Conservation (phyloP, 805 yeast species). For the Pichia sporocuriosa region DNA sequence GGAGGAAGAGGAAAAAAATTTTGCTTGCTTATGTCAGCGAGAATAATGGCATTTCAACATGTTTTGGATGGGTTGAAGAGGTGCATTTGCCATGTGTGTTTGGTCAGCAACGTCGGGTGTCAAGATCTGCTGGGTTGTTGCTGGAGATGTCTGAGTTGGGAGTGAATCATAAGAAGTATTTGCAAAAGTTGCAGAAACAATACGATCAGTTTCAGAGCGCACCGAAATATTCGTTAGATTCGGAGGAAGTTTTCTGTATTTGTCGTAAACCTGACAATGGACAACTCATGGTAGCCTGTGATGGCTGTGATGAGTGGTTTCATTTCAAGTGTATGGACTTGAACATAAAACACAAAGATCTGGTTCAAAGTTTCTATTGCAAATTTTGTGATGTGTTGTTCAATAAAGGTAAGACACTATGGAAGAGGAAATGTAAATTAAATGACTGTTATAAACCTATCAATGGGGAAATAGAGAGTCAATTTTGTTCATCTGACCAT, state of each 20-base stretch:
- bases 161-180: slow-evolving; percentile 9
- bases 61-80: no score
- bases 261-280: slow-evolving; percentile 78
- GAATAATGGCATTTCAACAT: no score
- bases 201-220: slow-evolving; percentile 27
- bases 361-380: slow-evolving; percentile 65
- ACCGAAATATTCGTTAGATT: slow-evolving; percentile 37
- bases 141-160: no score
- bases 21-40: no score
- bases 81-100: no score
- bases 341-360: slow-evolving; percentile 40
- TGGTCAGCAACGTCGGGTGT: no score
- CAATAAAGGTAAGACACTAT: slow-evolving; percentile 47
- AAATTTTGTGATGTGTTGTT: slow-evolving; percentile 53
- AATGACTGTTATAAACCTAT: slow-evolving; percentile 52
- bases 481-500: slow-evolving; percentile 72
- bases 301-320: slow-evolving; percentile 93
- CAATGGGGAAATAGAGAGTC: slow-evolving; percentile 40
- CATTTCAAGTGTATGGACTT: slow-evolving; percentile 75
- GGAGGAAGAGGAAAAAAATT: no score
- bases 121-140: no score
- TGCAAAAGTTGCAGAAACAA: slow-evolving; percentile 22
- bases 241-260: slow-evolving; percentile 62
- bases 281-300: slow-evolving; percentile 87
- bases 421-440: slow-evolving; percentile 74